A percentile compares a stretch with the other conserved stretches of the same genome.
phyloP scores from a whole-genome alignment of 495 filamentous ascomycete species.

The Apodospora peruviana region DNA sequence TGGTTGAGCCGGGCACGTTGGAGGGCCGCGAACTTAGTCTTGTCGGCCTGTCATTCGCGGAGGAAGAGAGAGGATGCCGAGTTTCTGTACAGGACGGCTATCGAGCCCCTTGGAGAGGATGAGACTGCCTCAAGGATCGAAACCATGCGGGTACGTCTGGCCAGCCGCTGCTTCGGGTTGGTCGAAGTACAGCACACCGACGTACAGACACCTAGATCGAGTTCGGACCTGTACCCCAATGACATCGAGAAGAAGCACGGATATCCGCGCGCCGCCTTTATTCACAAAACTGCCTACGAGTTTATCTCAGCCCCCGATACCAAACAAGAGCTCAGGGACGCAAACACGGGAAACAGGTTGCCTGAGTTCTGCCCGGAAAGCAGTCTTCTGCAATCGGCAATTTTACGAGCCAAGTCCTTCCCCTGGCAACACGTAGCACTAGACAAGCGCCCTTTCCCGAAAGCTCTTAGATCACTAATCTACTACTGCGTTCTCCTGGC shows the following conservation, averaged over 20 bases:
- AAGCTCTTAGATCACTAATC: background rate
- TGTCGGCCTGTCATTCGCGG: conserved; percentile 1
- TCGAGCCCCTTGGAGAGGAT: background rate
- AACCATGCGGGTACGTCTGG: background rate
- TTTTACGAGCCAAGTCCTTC: background rate
- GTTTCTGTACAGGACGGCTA: background rate
- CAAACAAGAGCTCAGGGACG: background rate
- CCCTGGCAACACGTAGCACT: background rate
- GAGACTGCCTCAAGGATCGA: background rate
- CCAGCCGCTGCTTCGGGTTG: conserved; percentile 1
- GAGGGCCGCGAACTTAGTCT: background rate
- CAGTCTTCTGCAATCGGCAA: background rate
- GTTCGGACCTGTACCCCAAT: background rate
- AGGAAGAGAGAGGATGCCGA: conserved; percentile 1
- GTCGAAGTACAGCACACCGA: background rate
- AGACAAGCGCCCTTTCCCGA: no score
- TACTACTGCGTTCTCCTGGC: background rate
- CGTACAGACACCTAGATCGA: background rate
- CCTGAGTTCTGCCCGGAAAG: background rate
- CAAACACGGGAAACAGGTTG: background rate
- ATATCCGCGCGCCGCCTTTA: background rate
- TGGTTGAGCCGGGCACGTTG: background rate
- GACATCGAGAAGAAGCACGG: background rate
- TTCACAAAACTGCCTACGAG: background rate
- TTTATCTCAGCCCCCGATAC: background rate